These are phyloP conservation scores for Chrysoporthe austroafricana DNA, from an alignment of 2,329 filamentous ascomycete species.

Conservation along the genomic window DNA sequence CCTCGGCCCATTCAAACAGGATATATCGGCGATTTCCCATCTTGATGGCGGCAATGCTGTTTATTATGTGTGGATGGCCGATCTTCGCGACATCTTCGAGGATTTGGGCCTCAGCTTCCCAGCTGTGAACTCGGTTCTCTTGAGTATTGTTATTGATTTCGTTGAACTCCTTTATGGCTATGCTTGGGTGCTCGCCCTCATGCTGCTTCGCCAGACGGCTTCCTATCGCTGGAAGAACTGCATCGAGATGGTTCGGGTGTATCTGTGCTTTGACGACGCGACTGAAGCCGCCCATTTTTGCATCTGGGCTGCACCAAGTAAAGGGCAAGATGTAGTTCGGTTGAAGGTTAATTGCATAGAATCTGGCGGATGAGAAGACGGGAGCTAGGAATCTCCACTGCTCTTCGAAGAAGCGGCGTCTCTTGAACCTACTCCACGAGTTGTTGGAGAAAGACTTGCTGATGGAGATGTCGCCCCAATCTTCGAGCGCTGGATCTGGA, in stretches of 20 bases:
- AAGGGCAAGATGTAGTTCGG: constrained; percentile 2
- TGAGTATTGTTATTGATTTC: too few species aligned
- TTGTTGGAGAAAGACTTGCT: too few species aligned
- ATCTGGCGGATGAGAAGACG: background rate
- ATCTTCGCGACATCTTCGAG: background rate
- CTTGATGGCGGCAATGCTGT: background rate
- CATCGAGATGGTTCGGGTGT: background rate
- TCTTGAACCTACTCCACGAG: too few species aligned
- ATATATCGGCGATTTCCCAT: background rate
- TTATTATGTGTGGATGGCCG: background rate
- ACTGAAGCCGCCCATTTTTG: background rate
- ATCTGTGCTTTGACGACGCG: background rate
- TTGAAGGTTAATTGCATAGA: background rate
- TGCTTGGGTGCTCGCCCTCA: background rate
- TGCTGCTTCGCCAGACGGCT: background rate
- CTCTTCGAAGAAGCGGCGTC: background rate
- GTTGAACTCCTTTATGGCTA: background rate
- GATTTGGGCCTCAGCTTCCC: background rate
- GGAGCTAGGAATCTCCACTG: constrained; percentile 3
- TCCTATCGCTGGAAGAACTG: background rate
- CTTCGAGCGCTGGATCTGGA: too few species aligned
- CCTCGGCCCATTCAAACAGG: constrained; percentile 1
- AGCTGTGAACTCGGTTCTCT: background rate
- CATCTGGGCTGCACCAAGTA: background rate
- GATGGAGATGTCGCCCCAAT: too few species aligned